Evolutionary conservation across 129 eudicot genomes (phyloP).

Genomic region (Escallonia rubra): DNA sequence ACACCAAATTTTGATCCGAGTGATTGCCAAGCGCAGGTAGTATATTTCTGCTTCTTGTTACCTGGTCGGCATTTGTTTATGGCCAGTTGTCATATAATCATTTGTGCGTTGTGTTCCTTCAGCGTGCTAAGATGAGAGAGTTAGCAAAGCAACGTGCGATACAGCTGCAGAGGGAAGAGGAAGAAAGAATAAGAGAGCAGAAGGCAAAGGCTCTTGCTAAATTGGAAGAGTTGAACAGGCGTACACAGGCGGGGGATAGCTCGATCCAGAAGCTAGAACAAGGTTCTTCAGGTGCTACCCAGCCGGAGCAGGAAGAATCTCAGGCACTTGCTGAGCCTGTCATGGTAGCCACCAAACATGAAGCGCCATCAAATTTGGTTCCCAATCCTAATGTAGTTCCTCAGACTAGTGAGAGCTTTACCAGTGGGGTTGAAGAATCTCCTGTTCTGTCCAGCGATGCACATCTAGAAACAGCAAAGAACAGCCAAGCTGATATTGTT

Average conservation of each 20-base stretch:
- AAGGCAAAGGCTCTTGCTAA: constrained; percentile 89
- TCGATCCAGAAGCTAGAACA: constrained; percentile 35
- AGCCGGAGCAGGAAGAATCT: constrained; percentile 26
- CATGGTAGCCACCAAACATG: constrained; percentile 12
- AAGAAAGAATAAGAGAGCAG: constrained; percentile 77
- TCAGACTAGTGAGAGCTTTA: constrained; percentile 17
- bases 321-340: constrained; percentile 23
- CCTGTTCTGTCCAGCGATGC: constrained; percentile 7
- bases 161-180: constrained; percentile 90
- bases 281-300: constrained; percentile 12
- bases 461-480: constrained; percentile 13
- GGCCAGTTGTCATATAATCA: background rate
- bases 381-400: constrained; percentile 23
- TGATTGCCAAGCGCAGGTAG: constrained; percentile 64
- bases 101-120: constrained; percentile 10
- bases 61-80: background rate
- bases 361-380: constrained; percentile 13
- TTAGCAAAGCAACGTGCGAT: constrained; percentile 86
- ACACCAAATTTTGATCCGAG: constrained; percentile 38
- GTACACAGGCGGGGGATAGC: constrained; percentile 50
- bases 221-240: constrained; percentile 83
- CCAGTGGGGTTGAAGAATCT: constrained; percentile 8
- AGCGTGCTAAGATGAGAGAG: constrained; percentile 90
- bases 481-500: constrained; percentile 20
- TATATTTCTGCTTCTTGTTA: background rate